Evolutionary conservation across 306 rosid genomes (phyloP), one percentile per base, ranked within the genome.

Genomic region (Sphenostylis stenocarpa): DNA sequence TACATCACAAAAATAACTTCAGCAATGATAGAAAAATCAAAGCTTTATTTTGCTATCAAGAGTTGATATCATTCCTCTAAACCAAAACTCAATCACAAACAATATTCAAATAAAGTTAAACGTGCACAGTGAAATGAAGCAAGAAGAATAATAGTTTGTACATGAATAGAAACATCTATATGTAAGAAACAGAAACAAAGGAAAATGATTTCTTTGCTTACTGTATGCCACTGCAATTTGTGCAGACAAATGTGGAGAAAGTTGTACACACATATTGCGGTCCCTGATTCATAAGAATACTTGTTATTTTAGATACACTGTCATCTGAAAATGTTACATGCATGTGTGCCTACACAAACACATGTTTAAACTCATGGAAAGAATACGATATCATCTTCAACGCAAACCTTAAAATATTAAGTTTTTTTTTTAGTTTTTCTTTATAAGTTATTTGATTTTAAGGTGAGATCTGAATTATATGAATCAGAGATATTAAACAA

Each of bases 201-300:
- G 2, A 56, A 55, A 28, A 31, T 13, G 23, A 39, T 26, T 43
- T 47, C 14, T 17, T 69, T 71, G 52, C 97, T 84, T 84, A 95
- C 98, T 95, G 98, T 67, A 95, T 87, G 38, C 98, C 98, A 77
- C 98, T 95, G 87, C 98, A 95, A 68, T 82, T 92, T 81, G 93
- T 92, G 83, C 98, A 92, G 56, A 92, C 87, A 65, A 90, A 95
- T 47, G 97, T 92, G 51, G 80, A 82, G 87, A 95, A 92, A 70
- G 93, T 95, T 51, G 93, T 89, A 78, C 97, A 92, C 12, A 90
- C 97, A 81, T 95, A 95, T 78, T 92, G 98, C 24, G 98, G 97
- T 58, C 97, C 99, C 99, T 95, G 81, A 81, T 69, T 19, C 81
- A 78, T 70, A 77, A 14, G 43, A 49, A 13, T 13, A 49, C 5